Percentiles rank a stretch among this genome's conserved stretches.
These are phyloP conservation scores for Aspergillus proliferans DNA, from an alignment of 2,329 filamentous ascomycete species.

Conservation along the genomic window DNA sequence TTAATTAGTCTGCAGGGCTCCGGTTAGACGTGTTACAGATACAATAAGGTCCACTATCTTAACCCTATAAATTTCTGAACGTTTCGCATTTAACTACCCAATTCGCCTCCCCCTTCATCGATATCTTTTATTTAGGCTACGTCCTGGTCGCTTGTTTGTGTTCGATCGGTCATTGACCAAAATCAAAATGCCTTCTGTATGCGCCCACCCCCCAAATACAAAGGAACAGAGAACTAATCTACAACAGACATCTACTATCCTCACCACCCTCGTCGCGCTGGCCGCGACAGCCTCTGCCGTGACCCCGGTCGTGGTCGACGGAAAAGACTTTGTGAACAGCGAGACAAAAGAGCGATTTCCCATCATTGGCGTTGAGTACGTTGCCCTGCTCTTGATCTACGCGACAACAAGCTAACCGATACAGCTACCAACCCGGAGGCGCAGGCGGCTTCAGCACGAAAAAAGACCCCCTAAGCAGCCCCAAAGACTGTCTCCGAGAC, in stretches of 20 bases:
- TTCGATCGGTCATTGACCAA: neutral
- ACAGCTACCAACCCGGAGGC: conserved; percentile 57
- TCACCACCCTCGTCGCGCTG: conserved; percentile 38
- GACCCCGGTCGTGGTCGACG: conserved; percentile 50
- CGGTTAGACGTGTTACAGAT: no score
- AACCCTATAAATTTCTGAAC: no score
- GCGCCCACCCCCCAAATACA: no score
- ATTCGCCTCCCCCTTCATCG: no score
- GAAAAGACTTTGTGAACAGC: conserved; percentile 57
- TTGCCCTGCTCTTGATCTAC: neutral
- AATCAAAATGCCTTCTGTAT: no score
- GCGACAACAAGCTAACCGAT: conserved; percentile 14
- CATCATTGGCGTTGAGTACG: conserved; percentile 57
- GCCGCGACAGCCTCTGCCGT: conserved; percentile 47
- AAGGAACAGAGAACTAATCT: neutral
- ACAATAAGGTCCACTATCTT: no score
- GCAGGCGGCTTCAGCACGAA: conserved; percentile 51
- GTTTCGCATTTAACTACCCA: no score
- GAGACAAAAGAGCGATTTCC: conserved; percentile 54
- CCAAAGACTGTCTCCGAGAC: conserved; percentile 55
- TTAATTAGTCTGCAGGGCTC: neutral
- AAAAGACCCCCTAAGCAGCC: conserved; percentile 53
- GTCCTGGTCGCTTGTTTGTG: neutral
- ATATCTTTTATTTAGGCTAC: neutral
- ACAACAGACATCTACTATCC: conserved; percentile 25